Conservation (phyloP, 352 stramenopile species). For the Phytophthora tentaculata region DNA sequence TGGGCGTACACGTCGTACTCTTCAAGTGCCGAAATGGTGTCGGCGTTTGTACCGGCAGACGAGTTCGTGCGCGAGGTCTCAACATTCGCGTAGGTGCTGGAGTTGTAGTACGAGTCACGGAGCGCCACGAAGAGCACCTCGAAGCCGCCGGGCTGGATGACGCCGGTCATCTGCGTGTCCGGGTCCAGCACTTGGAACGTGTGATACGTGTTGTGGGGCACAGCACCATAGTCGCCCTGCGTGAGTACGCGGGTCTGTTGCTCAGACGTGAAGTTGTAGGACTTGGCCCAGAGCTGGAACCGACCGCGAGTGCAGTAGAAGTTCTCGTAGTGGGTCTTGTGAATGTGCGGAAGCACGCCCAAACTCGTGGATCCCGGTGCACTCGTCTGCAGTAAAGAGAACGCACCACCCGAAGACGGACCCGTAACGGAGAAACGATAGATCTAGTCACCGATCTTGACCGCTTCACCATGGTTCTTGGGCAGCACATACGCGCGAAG, state of each 20-base stretch:
- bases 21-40: slow-evolving; percentile 49
- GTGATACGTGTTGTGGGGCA: slow-evolving; percentile 65
- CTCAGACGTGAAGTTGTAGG: slow-evolving; percentile 30
- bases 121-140: slow-evolving; percentile 64
- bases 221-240: slow-evolving; percentile 59
- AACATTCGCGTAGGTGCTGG: slow-evolving; percentile 52
- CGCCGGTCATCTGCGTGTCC: slow-evolving; percentile 62
- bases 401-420: slow-evolving; percentile 47
- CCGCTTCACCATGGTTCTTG: slow-evolving; percentile 48
- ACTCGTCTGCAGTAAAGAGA: slow-evolving; percentile 54
- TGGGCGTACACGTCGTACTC: slow-evolving; percentile 58
- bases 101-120: slow-evolving; percentile 47
- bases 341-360: slow-evolving; percentile 58
- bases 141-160: slow-evolving; percentile 61
- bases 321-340: slow-evolving; percentile 68
- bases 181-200: slow-evolving; percentile 62
- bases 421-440: slow-evolving; percentile 64
- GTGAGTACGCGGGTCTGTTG: slow-evolving; percentile 58
- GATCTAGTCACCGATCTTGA: slow-evolving; percentile 49
- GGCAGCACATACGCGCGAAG: slow-evolving; percentile 55
- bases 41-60: slow-evolving; percentile 37
- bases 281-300: slow-evolving; percentile 58
- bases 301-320: slow-evolving; percentile 63
- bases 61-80: slow-evolving; percentile 39
- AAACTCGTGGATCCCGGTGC: slow-evolving; percentile 53